A percentile compares a stretch with the other conserved stretches of the same genome.
Evolutionary conservation across 1,284 basidiomycete species (phyloP).

Genomic region (Naganishia liquefaciens): DNA sequence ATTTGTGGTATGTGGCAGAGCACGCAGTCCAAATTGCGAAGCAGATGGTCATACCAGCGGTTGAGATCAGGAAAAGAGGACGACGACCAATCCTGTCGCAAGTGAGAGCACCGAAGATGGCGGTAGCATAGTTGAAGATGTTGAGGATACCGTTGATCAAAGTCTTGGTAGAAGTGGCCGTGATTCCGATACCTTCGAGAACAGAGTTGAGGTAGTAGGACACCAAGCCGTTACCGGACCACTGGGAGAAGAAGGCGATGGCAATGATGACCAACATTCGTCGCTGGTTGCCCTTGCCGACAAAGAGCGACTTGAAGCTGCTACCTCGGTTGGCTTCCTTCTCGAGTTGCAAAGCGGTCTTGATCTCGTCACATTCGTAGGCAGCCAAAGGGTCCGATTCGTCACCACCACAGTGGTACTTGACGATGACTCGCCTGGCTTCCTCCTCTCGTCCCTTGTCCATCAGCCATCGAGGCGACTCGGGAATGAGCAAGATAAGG

Average conservation of each 20-base stretch:
- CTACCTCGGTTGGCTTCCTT: conserved; percentile 36
- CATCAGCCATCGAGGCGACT: conserved; percentile 69
- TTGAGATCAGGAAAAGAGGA: conserved; percentile 58
- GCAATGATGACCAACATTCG: conserved; percentile 60
- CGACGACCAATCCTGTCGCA: conserved; percentile 51
- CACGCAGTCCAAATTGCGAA: conserved; percentile 67
- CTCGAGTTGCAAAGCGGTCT: conserved; percentile 50
- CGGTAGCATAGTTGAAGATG: conserved; percentile 41
- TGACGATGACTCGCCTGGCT: conserved; percentile 61
- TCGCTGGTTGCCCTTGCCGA: conserved; percentile 56
- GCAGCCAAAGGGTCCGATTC: conserved; percentile 50
- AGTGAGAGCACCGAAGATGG: conserved; percentile 44
- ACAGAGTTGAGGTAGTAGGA: conserved; percentile 68
- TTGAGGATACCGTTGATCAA: conserved; percentile 69
- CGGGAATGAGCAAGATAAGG: conserved; percentile 64
- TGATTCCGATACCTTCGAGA: conserved; percentile 70
- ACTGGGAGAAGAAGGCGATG: conserved; percentile 50
- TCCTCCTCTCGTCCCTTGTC: conserved; percentile 59
- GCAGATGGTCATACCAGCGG: conserved; percentile 69
- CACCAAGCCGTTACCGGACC: conserved; percentile 73
- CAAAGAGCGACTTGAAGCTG: conserved; percentile 43
- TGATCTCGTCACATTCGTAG: conserved; percentile 54
- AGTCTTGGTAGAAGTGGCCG: conserved; percentile 62
- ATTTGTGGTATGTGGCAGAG: conserved; percentile 62
- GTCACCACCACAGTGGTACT: conserved; percentile 59